Conservation (phyloP, 495 filamentous ascomycete species). For the Acidomyces sp. region DNA sequence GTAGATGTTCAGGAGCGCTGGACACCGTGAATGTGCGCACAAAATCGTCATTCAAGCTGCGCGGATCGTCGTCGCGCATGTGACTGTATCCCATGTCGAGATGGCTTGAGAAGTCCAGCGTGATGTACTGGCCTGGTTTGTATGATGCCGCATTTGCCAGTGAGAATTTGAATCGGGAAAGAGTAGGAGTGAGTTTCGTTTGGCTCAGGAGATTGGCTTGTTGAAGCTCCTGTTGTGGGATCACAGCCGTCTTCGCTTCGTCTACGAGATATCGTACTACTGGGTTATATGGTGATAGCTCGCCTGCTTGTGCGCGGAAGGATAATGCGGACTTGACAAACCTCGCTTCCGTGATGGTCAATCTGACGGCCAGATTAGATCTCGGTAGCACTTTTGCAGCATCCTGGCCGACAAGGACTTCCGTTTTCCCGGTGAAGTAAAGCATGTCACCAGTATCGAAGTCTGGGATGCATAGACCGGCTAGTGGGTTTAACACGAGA, state of each 20-base stretch:
- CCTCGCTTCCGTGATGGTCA: slow-evolving; percentile 45
- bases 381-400: slow-evolving; percentile 49
- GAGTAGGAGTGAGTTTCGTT: slow-evolving; percentile 47
- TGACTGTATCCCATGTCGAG: slow-evolving; percentile 61
- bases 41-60: slow-evolving; percentile 69
- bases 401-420: slow-evolving; percentile 48
- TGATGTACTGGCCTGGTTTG: slow-evolving; percentile 60
- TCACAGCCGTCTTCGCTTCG: slow-evolving; percentile 29
- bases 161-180: slow-evolving; percentile 47
- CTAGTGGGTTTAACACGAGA: slow-evolving; percentile 46
- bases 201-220: slow-evolving; percentile 42
- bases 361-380: slow-evolving; percentile 56
- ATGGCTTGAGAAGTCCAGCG: slow-evolving; percentile 53
- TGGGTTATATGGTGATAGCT: slow-evolving; percentile 61
- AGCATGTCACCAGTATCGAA: slow-evolving; percentile 57
- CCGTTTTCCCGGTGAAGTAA: slow-evolving; percentile 52
- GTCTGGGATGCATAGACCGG: slow-evolving; percentile 56
- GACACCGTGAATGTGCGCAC: slow-evolving; percentile 69
- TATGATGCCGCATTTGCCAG: slow-evolving; percentile 36
- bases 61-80: slow-evolving; percentile 67
- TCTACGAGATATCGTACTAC: slow-evolving; percentile 40
- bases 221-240: slow-evolving; percentile 4
- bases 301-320: slow-evolving; percentile 48
- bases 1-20: slow-evolving; percentile 34
- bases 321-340: slow-evolving; percentile 50